Conservation (phyloP, 1,284 basidiomycete genomes). For the Hortiboletus rubellus region DNA sequence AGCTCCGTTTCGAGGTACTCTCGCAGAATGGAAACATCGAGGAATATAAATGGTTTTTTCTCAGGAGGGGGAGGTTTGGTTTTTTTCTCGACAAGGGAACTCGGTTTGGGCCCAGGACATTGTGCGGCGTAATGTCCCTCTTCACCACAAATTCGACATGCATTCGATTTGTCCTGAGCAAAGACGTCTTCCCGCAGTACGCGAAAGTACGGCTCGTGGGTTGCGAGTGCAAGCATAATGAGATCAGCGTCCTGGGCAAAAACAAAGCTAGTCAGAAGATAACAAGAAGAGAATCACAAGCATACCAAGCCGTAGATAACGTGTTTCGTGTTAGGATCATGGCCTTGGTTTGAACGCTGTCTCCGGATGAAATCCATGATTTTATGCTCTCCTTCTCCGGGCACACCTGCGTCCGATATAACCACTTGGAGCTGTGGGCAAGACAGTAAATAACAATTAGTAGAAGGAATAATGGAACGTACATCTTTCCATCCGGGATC, state of each 20-base stretch:
- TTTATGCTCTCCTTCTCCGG: conserved; percentile 99
- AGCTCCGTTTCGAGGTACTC: conserved; percentile 98
- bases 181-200: conserved; percentile 99
- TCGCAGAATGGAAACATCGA: conserved; percentile 92
- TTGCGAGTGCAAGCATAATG: conserved; percentile 98
- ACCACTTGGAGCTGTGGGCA: conserved; percentile 81
- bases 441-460: background rate
- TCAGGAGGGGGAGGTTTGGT: conserved; percentile 66
- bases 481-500: conserved; percentile 97
- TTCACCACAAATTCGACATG: conserved; percentile 92
- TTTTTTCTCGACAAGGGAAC: conserved; percentile 57
- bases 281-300: conserved; percentile 9
- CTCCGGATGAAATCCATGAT: conserved; percentile 99
- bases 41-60: conserved; percentile 99
- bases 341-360: conserved; percentile 82
- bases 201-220: conserved; percentile 97
- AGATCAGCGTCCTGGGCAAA: conserved; percentile 90
- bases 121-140: conserved; percentile 93
- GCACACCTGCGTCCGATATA: conserved; percentile 96
- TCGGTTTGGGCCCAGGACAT: conserved; percentile 78
- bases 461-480: conserved; percentile 26
- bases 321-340: conserved; percentile 95
- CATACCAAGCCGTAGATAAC: conserved; percentile 95
- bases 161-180: conserved; percentile 74
- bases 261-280: conserved; percentile 9